A percentile compares a stretch with the other conserved stretches of the same genome.
Evolutionary conservation across 495 filamentous ascomycete genomes (phyloP).

Genomic region (Aspergillus haitiensis): DNA sequence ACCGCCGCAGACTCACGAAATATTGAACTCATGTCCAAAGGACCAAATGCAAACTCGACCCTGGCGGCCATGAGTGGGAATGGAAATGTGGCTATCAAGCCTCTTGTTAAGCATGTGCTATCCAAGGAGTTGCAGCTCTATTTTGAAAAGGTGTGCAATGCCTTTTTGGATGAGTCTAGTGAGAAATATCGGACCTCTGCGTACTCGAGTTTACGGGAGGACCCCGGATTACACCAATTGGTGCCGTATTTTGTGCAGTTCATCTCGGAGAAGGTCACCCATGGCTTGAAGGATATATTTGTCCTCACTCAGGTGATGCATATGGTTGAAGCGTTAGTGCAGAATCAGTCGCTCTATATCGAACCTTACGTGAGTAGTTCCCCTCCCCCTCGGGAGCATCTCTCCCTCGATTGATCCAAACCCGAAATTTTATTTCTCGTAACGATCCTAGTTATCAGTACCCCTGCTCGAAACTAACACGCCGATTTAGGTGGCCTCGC

Average conservation of each 20-base stretch:
- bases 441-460: not conserved
- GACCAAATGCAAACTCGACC: conserved; percentile 77
- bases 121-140: conserved; percentile 96
- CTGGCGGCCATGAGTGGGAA: conserved; percentile 78
- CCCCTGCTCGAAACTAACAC: not conserved
- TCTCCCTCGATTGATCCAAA: not conserved
- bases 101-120: conserved; percentile 89
- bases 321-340: conserved; percentile 76
- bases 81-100: conserved; percentile 80
- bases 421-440: not conserved
- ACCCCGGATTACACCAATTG: conserved; percentile 91
- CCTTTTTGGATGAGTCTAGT: conserved; percentile 78
- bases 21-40: conserved; percentile 84
- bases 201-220: conserved; percentile 74
- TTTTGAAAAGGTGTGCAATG: conserved; percentile 88
- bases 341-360: conserved; percentile 78
- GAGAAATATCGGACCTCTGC: conserved; percentile 86
- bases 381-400: not conserved
- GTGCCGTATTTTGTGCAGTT: conserved; percentile 95
- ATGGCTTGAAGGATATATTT: conserved; percentile 82
- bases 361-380: conserved; percentile 72
- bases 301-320: conserved; percentile 87
- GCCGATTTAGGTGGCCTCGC: conserved; percentile 58
- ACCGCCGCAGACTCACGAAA: conserved; percentile 76
- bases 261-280: conserved; percentile 90